Evolutionary conservation across 2,329 filamentous ascomycete species (phyloP), one percentile per base, ranked within the genome.

Genomic region (Clarireedia monteithiana): DNA sequence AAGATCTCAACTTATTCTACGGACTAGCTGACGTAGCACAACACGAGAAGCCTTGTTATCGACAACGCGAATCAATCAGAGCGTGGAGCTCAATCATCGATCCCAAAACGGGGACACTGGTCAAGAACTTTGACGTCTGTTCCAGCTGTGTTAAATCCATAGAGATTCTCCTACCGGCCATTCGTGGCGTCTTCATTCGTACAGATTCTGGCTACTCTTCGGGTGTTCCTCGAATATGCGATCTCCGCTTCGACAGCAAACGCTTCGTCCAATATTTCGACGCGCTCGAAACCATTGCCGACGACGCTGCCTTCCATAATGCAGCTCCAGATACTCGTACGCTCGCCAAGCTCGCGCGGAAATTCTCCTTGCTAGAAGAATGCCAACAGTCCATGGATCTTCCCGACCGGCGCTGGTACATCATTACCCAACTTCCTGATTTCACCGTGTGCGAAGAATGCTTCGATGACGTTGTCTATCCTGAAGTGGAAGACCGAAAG

Each of bases 391-490:
- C 73, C 34, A 68, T 70, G 30, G 69, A 76, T 5, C 76, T 83
- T 0, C 77, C 90, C 62, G 72, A 87, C 7, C 74, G 74, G 50
- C 74, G 78, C 40, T 96, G 91, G 91, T 85, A 95, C 69, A 84
- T 81, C 55, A 89, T 95, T 69, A 82, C 87, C 0, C 76, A 81
- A 14, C 73, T 95, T 0, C 88, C 87, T 0, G 81, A 91, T 48
- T 83, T 96, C 64, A 90, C 87, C 0, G 85, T 95, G 4, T 97
- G 91, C 70, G 83, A 88, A 61, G 89, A 92, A 70, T 97, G 91
- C 70, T 96, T 88, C 68, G 81, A 89, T 15, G 84, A 89, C 23
- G 80, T 89, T 0, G 82, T 96, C n/a, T 82, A 80, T 70, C 90
- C 91, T 0, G 75, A 83, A 50, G 72, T 85, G 1, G 74, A 77